A percentile compares a stretch with the other conserved stretches of the same genome.
These are phyloP conservation scores for Penicillium sp. DNA, from an alignment of 2,329 filamentous ascomycete species.

Conservation along the genomic window DNA sequence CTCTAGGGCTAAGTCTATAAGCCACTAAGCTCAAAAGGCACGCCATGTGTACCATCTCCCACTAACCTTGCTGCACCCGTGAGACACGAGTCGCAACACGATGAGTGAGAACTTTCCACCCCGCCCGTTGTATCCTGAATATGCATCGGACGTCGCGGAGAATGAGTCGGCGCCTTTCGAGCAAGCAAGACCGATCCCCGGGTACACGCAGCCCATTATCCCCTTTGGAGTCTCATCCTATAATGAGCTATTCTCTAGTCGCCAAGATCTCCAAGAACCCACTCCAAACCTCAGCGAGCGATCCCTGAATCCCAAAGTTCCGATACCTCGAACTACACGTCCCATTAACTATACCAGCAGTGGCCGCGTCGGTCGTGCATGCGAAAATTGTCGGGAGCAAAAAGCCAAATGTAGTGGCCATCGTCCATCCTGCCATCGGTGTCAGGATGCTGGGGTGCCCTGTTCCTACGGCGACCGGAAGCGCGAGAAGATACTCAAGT, in stretches of 20 bases:
- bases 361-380: constrained; percentile 42
- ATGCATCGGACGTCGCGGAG: constrained; percentile 3
- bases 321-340: constrained; percentile 32
- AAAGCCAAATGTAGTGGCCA: constrained; percentile 51
- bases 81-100: not conserved
- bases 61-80: not conserved
- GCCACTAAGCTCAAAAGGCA: constrained; percentile 8
- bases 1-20: constrained; percentile 7
- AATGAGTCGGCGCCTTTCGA: constrained; percentile 8
- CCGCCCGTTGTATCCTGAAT: constrained; percentile 2
- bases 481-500: constrained; percentile 47
- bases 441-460: constrained; percentile 41
- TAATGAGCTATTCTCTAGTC: constrained; percentile 17
- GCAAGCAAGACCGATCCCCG: constrained; percentile 20
- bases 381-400: constrained; percentile 48
- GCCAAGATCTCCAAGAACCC: constrained; percentile 15
- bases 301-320: constrained; percentile 31
- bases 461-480: constrained; percentile 50
- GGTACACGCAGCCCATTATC: constrained; percentile 17
- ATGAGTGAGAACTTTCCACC: constrained; percentile 12
- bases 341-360: constrained; percentile 26
- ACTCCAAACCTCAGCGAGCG: constrained; percentile 16
- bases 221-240: constrained; percentile 13
- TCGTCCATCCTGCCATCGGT: constrained; percentile 45
- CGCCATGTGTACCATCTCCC: not conserved